Evolutionary conservation across 1,284 basidiomycete species (phyloP), one percentile per base, ranked within the genome.

Genomic region (Phellopilus nigrolimitatus): DNA sequence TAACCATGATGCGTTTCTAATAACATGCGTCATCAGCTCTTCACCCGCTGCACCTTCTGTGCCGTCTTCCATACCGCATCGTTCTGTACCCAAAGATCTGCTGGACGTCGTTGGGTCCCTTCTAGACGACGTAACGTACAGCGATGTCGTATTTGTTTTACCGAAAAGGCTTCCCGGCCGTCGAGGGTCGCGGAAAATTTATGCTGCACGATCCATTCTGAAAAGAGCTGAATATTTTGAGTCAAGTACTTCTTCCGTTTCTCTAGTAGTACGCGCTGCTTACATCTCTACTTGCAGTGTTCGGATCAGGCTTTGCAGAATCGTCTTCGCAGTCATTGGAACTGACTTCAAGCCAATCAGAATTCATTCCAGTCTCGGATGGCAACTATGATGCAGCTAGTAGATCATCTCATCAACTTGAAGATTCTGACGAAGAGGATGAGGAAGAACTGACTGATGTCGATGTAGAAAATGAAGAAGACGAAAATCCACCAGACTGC

Each of bases 121-220:
- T 31, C 71, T 93, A 5, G 85, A 93, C 59, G 87, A 93, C 62
- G 86, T 84, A 37, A 66, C 80, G 10, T 92, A 92, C 61, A 90
- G 86, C 3, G 89, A 92, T 61, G 78, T 91, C 25, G 84, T 87
- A 64, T 92, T 92, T 58, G 68, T 90, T 19, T 67, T 91, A 17
- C 84, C 85, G 0, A 67, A 69, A 45, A 71, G 76, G 56, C 19
- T 10, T 25, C 22, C 44, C 6, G 67, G 62, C n/a, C 55, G 70
- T 38, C 65, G 64, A 33, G 66, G 68, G 33, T 65, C 71, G 9
- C 69, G 73, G 37, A 70, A 63, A 25, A 84, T 88, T 57, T 82
- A 75, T 62, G 89, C 88, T 1, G 80, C 80, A 38, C 79, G 77
- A 59, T 80, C 75, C 61, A 61, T 92, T 31, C 71, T 92, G n/a